A percentile compares a stretch with the other conserved stretches of the same genome.
These are phyloP conservation scores for Lentinula edodes DNA, from an alignment of 768 basidiomycete genomes.

Conservation along the genomic window DNA sequence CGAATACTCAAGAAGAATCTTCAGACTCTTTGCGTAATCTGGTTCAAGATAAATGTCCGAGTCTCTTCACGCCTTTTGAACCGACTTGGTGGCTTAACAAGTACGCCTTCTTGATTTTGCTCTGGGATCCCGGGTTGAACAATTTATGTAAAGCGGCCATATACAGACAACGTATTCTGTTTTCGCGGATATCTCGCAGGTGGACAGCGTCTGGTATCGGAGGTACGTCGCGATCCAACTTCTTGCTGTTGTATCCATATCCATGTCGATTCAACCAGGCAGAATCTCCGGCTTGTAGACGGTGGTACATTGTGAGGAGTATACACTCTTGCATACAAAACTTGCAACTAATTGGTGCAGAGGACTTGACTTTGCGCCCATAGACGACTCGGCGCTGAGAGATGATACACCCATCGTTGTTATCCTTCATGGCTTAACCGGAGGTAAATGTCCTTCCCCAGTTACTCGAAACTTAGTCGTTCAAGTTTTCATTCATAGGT, in stretches of 20 bases:
- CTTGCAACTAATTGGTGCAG: slow-evolving; percentile 24
- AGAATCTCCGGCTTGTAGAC: slow-evolving; percentile 45
- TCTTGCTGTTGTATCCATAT: neutral
- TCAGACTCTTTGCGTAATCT: neutral
- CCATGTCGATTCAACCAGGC: slow-evolving; percentile 21
- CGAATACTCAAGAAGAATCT: neutral
- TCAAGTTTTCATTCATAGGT: slow-evolving; percentile 25
- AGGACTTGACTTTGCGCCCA: slow-evolving; percentile 62
- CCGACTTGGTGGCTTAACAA: slow-evolving; percentile 6
- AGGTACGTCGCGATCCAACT: slow-evolving; percentile 28
- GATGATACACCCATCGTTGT: slow-evolving; percentile 50
- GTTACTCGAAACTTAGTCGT: neutral
- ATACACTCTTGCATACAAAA: neutral
- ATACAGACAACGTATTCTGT: slow-evolving; percentile 59
- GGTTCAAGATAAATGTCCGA: slow-evolving; percentile 2
- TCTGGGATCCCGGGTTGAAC: neutral
- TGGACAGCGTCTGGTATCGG: slow-evolving; percentile 50
- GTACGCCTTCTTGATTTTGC: neutral
- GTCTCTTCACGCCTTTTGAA: slow-evolving; percentile 6
- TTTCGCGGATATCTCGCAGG: slow-evolving; percentile 53
- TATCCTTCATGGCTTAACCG: slow-evolving; percentile 52
- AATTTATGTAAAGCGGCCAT: slow-evolving; percentile 44
- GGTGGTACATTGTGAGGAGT: slow-evolving; percentile 58
- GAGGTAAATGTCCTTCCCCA: slow-evolving; percentile 28
- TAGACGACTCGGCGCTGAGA: slow-evolving; percentile 28